phyloP scores from a whole-genome alignment of 2,329 filamentous ascomycete species.

The Pezicula carpinea region DNA sequence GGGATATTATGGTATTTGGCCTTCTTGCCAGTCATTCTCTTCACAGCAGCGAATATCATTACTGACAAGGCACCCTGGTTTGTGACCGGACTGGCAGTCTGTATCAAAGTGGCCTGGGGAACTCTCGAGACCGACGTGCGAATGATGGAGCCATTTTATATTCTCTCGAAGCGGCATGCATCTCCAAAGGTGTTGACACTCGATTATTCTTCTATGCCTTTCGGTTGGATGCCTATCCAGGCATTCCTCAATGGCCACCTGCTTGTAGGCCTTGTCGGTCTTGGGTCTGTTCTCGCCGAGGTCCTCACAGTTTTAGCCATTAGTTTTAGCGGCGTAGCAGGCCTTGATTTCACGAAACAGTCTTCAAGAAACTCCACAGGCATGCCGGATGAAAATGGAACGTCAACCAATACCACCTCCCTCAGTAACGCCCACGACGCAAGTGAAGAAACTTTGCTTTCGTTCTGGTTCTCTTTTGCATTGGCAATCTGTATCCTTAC shows the following conservation, averaged over 20 bases:
- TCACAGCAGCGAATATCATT: constrained; percentile 48
- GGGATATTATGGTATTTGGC: constrained; percentile 51
- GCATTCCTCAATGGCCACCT: constrained; percentile 60
- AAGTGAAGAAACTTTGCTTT: constrained; percentile 55
- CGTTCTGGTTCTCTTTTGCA: constrained; percentile 62
- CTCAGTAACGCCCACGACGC: constrained; percentile 33
- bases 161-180: constrained; percentile 62
- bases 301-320: constrained; percentile 66
- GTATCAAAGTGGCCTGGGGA: constrained; percentile 64
- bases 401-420: constrained; percentile 1
- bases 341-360: constrained; percentile 48
- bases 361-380: background rate
- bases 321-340: constrained; percentile 60
- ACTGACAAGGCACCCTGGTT: constrained; percentile 61
- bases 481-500: constrained; percentile 58
- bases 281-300: constrained; percentile 69
- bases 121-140: constrained; percentile 65
- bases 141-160: constrained; percentile 71
- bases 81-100: constrained; percentile 60
- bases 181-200: constrained; percentile 61
- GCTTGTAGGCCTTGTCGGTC: constrained; percentile 63
- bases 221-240: constrained; percentile 57
- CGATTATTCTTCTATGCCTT: constrained; percentile 70
- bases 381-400: background rate
- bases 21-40: constrained; percentile 59